These are phyloP conservation scores for Chalara sp. DNA, from an alignment of 2,329 filamentous ascomycete species.

Conservation along the genomic window DNA sequence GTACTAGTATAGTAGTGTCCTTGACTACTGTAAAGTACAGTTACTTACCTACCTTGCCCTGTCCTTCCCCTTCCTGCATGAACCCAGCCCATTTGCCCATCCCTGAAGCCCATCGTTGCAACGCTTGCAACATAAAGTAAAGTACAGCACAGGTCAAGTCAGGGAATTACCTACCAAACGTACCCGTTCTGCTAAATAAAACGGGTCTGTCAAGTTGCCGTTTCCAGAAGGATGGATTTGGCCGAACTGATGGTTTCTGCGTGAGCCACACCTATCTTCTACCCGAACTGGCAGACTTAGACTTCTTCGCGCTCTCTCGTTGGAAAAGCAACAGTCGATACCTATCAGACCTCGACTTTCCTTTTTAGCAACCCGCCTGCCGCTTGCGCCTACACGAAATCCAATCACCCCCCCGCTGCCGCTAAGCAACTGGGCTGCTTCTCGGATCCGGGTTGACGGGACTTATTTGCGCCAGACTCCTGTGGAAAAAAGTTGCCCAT, in stretches of 20 bases:
- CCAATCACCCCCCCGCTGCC: constrained; percentile 8
- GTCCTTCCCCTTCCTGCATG: constrained; percentile 14
- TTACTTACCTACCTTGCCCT: not conserved
- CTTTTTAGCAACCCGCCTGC: constrained; percentile 11
- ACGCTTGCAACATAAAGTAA: constrained; percentile 1
- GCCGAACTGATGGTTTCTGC: constrained; percentile 21
- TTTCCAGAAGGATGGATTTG: constrained; percentile 26
- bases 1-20: not conserved
- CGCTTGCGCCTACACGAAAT: constrained; percentile 7
- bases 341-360: constrained; percentile 13
- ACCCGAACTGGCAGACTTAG: constrained; percentile 17
- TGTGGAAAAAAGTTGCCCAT: not conserved
- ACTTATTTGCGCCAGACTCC: too few species aligned
- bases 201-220: constrained; percentile 16
- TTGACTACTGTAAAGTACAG: not conserved
- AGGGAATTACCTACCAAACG: constrained; percentile 7
- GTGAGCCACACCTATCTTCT: constrained; percentile 23
- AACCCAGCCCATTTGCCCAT: not conserved
- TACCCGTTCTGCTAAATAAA: constrained; percentile 15
- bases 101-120: constrained; percentile 15
- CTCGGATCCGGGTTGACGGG: not conserved
- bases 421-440: not conserved
- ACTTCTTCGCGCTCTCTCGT: constrained; percentile 9
- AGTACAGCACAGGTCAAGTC: constrained; percentile 10
- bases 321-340: constrained; percentile 7